Percentiles rank a stretch among this genome's conserved stretches.
These are phyloP conservation scores for Zostera marina DNA, from an alignment of 116 monocot species.

Conservation along the genomic window DNA sequence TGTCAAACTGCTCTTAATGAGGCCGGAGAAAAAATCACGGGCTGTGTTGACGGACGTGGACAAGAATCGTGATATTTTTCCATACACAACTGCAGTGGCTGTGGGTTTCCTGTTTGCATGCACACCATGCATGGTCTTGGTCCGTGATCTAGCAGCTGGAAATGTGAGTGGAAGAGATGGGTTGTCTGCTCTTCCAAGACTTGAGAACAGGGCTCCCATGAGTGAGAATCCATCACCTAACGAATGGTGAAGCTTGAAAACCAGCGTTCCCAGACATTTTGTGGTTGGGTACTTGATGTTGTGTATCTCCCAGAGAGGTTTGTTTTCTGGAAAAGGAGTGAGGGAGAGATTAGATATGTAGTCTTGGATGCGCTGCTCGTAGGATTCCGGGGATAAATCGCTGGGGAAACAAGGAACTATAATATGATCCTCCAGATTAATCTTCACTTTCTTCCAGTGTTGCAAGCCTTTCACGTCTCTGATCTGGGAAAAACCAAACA, in stretches of 20 bases:
- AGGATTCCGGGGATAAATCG: too few species aligned
- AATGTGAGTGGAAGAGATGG: constrained; percentile 40
- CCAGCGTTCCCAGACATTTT: constrained; percentile 16
- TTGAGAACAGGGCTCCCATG: constrained; percentile 39
- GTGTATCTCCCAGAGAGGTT: constrained; percentile 40
- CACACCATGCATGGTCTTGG: neutral
- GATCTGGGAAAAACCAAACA: too few species aligned
- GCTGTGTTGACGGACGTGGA: constrained; percentile 12
- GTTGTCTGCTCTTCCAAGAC: constrained; percentile 27
- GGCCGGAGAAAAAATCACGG: constrained; percentile 22
- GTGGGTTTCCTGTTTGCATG: neutral
- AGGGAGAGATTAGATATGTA: too few species aligned
- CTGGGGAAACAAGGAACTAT: too few species aligned
- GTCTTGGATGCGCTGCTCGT: too few species aligned
- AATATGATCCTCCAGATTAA: too few species aligned
- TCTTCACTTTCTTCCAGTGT: too few species aligned
- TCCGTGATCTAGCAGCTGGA: constrained; percentile 5
- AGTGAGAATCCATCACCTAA: constrained; percentile 49
- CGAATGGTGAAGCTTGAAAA: constrained; percentile 41
- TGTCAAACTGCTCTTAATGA: constrained; percentile 21
- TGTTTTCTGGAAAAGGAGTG: neutral
- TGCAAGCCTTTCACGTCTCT: too few species aligned
- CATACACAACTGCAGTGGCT: neutral
- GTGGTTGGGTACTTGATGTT: constrained; percentile 40
- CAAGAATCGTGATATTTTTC: neutral